Evolutionary conservation across 345 rosid genomes (phyloP), one percentile per base, ranked within the genome.

Genomic region (Gossypium turneri): DNA sequence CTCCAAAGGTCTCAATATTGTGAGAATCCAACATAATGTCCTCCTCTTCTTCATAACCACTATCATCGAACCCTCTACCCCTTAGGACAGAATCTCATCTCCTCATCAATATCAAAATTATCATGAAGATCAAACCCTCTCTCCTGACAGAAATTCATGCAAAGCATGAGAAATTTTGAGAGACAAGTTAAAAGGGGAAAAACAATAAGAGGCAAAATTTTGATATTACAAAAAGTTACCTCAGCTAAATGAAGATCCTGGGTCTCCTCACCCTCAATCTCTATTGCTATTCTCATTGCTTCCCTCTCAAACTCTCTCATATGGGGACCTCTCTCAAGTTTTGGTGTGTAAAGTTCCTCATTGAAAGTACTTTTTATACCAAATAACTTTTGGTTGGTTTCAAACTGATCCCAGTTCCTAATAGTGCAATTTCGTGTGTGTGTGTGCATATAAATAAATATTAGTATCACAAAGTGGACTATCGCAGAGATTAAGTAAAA

Each of bases 381-480:
- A 87, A 95, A 93, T 67, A 91, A 80, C 77, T 67, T 55, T 82
- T 86, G 79, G 76, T 95, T 95, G 77, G 82, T 84, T 84, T 85
- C 88, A 87, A 95, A 95, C 79, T 93, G 98, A 87, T 93, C 80
- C 98, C 99, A 95, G 17, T 81, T 84, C 86, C 97, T 91, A 77
- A 58, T 56, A 75, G 70, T 44, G 52, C 65, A 77, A 34, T 34
- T 34, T 34, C 41, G 41, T 56, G 41, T 56, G 25, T 7, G 5
- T 55, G 59, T 51, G 56, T 51, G 15, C 41, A 5, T 5, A 34
- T 34, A 34, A 34, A 34, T 34, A 34, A 34, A 34, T 34, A 34
- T 5, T 34, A n/a, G 25, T 56, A 56, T 9, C 59, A 56, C 13
- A 24, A 56, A 19, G 10, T 19, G 25, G 25, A 56, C 7, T 34